These are phyloP conservation scores for Cladosporium sp. DNA, from an alignment of 2,329 filamentous ascomycete genomes.

Conservation along the genomic window DNA sequence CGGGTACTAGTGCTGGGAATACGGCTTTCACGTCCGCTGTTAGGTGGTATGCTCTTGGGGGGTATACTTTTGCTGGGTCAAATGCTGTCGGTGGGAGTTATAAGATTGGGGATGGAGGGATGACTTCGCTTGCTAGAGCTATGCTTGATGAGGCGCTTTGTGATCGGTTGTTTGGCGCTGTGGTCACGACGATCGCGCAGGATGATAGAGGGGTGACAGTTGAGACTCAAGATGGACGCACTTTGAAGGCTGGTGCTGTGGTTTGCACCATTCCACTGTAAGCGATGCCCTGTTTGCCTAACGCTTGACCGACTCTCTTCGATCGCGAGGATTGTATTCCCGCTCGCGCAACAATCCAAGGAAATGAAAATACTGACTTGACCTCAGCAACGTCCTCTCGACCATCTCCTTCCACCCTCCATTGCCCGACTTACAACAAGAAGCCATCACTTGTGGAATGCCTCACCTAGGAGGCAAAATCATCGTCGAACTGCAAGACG, in stretches of 20 bases:
- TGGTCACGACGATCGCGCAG: not conserved
- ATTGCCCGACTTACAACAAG: constrained; percentile 20
- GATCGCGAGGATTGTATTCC: constrained; percentile 26
- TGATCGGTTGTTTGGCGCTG: not conserved
- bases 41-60: constrained; percentile 29
- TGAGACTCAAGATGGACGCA: not conserved
- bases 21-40: constrained; percentile 28
- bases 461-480: not conserved
- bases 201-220: not conserved
- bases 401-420: constrained; percentile 27
- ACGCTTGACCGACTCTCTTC: too few relatives aligned
- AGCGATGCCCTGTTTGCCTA: too few relatives aligned
- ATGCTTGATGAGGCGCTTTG: not conserved
- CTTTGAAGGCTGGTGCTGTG: not conserved
- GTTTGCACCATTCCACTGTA: not conserved
- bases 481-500: not conserved
- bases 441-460: constrained; percentile 18
- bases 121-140: constrained; percentile 2
- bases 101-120: constrained; percentile 25
- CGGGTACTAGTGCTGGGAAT: constrained; percentile 8
- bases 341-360: constrained; percentile 18
- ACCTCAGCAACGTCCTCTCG: not conserved
- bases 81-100: constrained; percentile 22
- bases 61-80: constrained; percentile 22
- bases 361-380: not conserved